Evolutionary conservation across 805 yeast species (phyloP).

Genomic region (Priceomyces haplophilus): DNA sequence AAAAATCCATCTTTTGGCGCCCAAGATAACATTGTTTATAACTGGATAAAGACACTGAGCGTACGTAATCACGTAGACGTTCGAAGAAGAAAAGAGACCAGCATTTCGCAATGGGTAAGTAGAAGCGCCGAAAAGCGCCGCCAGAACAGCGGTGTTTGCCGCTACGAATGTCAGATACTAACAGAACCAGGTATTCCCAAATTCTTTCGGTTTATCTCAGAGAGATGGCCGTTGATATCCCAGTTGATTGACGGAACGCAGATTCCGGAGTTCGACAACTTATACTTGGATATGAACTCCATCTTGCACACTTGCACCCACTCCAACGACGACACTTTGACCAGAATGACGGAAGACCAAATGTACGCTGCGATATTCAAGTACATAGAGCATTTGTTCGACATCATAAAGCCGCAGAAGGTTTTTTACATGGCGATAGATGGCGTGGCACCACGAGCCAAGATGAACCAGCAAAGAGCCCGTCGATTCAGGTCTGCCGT

Average conservation of each 20-base stretch:
- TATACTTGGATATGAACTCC: conserved; percentile 96
- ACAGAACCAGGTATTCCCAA: conserved; percentile 78
- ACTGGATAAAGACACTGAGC: not conserved
- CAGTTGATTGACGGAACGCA: conserved; percentile 72
- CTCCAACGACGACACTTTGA: conserved; percentile 63
- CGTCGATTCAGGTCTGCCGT: conserved; percentile 89
- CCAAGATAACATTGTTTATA: no score
- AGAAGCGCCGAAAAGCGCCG: no score
- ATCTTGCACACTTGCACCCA: conserved; percentile 93
- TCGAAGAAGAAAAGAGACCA: not conserved
- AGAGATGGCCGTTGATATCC: conserved; percentile 96
- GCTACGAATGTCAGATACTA: conserved; percentile 5
- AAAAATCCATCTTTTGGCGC: no score
- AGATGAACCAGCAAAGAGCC: conserved; percentile 95
- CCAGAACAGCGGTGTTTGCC: no score
- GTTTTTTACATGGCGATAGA: conserved; percentile 95
- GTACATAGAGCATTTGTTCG: conserved; percentile 90
- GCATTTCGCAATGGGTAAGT: conserved; percentile 5
- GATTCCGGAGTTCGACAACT: conserved; percentile 90
- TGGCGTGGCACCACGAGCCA: conserved; percentile 98
- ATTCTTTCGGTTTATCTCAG: conserved; percentile 93
- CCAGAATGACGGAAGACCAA: conserved; percentile 78
- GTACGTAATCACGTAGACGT: not conserved
- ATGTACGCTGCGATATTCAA: conserved; percentile 90
- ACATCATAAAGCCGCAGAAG: conserved; percentile 80